Base-by-base conservation (phyloP, 768 basidiomycete genomes). In the Pulveroboletus sp. region DNA sequence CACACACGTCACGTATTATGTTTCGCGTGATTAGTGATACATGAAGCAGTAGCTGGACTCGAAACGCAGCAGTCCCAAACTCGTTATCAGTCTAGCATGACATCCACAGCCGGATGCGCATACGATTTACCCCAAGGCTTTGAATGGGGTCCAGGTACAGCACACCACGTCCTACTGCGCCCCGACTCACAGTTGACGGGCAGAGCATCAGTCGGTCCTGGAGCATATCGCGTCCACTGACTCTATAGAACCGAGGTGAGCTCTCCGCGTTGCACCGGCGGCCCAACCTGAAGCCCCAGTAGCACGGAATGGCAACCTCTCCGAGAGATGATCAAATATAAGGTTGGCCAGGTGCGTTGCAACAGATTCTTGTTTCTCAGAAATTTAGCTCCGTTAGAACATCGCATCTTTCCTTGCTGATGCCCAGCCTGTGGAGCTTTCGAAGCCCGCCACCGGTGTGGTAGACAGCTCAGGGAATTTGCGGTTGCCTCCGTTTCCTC, bases 221-320 rank as follows among this genome's bases (percentile, higher is more conserved):
- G 75, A 84, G 51, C 72, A 74, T 44, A 80, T 86, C 53, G 87
- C 86, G 6, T 74, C 75, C 11, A 80, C 80, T 2, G 88, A 91
- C 66, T 63, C 69, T 33, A 67, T 85, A 54, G 76, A 86, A 81
- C 87, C 64, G 52, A 79, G 67, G 51, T 57, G 39, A 40, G 40
- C 31, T 36, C n/a, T 25, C 41, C 29, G 32, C 21, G 10, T 34
- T 39, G 19, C 43, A 34, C 40, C 50, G 35, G 43, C 47, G 8
- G 45, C 40, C 37, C 53, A 52, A 38, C 49, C 56, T 58, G 36
- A 57, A 29, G 31, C 21, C 39, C 49, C 6, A 43, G 36, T 68
- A 86, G 86, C 58, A 71, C 73, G 58, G 84, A 87, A 61, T 94
- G 90, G 91, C 58, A 73, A 17, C 66, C 74, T 34, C 73, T 93